Conservation (phyloP, 2,329 filamentous ascomycete genomes). For the Alternaria triticimaculans region DNA sequence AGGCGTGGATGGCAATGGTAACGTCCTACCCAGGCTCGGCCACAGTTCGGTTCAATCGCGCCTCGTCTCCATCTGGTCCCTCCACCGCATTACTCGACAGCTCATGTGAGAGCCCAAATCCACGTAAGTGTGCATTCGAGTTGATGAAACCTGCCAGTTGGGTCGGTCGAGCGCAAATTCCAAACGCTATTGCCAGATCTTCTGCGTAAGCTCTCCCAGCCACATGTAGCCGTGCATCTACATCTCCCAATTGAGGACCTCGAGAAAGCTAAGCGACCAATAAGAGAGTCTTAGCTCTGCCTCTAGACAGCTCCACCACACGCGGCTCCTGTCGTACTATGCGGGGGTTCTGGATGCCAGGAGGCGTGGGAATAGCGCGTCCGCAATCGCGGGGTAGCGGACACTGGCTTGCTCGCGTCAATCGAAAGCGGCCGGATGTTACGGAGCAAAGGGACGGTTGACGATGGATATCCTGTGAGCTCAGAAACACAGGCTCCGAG, state of each 20-base stretch:
- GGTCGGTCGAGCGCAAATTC: constrained; percentile 33
- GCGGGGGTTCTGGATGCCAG: constrained; percentile 29
- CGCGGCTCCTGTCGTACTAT: constrained; percentile 32
- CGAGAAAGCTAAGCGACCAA: constrained; percentile 10
- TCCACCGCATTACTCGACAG: constrained; percentile 7
- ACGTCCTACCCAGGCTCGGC: neutral
- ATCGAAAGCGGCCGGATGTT: neutral
- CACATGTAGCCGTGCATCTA: constrained; percentile 12
- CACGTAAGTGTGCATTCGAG: constrained; percentile 13
- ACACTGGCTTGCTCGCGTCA: neutral
- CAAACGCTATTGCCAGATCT: constrained; percentile 13
- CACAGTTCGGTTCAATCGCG: constrained; percentile 2
- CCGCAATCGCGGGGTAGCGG: constrained; percentile 28
- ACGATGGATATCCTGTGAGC: neutral
- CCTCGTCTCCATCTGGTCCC: neutral
- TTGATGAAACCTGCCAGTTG: constrained; percentile 12
- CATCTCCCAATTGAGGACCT: constrained; percentile 2
- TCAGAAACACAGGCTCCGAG: neutral
- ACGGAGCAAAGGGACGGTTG: constrained; percentile 6
- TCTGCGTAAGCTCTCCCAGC: constrained; percentile 16
- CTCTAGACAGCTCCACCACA: constrained; percentile 14
- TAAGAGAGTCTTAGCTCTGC: neutral
- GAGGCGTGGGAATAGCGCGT: constrained; percentile 11
- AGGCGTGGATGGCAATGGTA: neutral
- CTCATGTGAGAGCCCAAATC: constrained; percentile 15